Conservation (phyloP, 371 early-diverging fungal species). For the Nematocida parisii region DNA sequence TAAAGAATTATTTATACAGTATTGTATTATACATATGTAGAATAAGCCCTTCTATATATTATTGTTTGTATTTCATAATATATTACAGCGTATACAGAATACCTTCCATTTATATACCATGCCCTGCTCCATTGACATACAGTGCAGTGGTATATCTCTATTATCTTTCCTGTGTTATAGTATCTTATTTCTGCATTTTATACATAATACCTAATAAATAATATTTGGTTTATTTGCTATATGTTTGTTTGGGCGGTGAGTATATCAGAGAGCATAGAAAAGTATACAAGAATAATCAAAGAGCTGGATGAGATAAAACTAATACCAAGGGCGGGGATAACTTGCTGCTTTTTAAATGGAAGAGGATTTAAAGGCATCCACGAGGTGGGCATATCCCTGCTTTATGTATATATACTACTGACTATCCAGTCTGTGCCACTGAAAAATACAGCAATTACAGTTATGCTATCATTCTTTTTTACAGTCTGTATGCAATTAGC, state of each 20-base stretch:
- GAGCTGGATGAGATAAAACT: background rate
- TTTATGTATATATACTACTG: slow-evolving; percentile 23
- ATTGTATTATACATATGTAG: no score
- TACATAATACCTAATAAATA: slow-evolving; percentile 3
- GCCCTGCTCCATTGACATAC: no score
- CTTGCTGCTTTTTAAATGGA: slow-evolving; percentile 29
- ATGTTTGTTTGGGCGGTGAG: slow-evolving; percentile 33
- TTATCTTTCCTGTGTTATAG: no score
- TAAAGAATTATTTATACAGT: no score
- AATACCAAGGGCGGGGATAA: slow-evolving; percentile 8
- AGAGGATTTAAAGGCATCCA: slow-evolving; percentile 14
- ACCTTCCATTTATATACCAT: no score
- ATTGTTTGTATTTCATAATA: no score
- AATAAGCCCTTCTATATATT: no score
- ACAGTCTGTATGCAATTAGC: slow-evolving; percentile 9
- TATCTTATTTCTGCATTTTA: background rate
- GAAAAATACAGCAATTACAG: background rate
- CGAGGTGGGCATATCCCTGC: slow-evolving; percentile 9
- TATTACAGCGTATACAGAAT: no score
- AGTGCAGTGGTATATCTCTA: no score
- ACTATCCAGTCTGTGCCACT: background rate
- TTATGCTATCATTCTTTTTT: background rate
- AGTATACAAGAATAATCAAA: background rate
- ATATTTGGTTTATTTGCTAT: slow-evolving; percentile 20
- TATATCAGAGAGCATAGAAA: slow-evolving; percentile 6